Conservation (phyloP, 2,329 filamentous ascomycete genomes). For the Leptodontidium sp. region DNA sequence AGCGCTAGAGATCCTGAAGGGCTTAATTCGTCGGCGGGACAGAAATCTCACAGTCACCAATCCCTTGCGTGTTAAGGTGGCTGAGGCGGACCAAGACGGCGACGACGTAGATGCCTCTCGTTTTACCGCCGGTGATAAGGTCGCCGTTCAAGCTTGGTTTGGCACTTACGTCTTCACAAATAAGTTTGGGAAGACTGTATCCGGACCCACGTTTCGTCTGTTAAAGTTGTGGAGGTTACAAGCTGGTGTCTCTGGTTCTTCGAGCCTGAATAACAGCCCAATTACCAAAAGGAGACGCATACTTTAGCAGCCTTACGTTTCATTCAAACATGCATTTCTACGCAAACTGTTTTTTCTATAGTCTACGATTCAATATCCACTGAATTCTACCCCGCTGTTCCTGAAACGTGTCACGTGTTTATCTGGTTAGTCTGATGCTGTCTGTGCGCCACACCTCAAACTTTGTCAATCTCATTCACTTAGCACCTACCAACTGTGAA, state of each 20-base stretch:
- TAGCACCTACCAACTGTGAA: neutral
- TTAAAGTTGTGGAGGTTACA: no score
- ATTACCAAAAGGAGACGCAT: conserved; percentile 11
- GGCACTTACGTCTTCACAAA: no score
- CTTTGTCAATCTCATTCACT: neutral
- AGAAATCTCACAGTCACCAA: no score
- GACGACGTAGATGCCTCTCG: no score
- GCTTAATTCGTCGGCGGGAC: conserved; percentile 22
- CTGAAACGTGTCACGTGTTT: neutral
- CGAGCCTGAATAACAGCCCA: conserved; percentile 7
- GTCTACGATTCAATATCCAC: neutral
- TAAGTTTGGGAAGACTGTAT: no score
- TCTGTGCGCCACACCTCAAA: neutral
- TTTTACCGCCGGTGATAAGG: no score
- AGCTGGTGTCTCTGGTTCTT: neutral
- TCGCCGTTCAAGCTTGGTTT: no score
- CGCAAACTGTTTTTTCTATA: neutral
- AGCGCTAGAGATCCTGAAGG: conserved; percentile 26
- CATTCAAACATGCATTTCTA: neutral
- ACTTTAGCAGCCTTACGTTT: neutral
- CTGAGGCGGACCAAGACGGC: no score
- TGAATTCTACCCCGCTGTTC: neutral
- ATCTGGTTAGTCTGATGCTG: neutral
- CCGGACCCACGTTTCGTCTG: no score
- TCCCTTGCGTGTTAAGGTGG: no score